Evolutionary conservation across 2,329 filamentous ascomycete genomes (phyloP), one percentile per base, ranked within the genome.

Genomic region (Dactylella cylindrospora): DNA sequence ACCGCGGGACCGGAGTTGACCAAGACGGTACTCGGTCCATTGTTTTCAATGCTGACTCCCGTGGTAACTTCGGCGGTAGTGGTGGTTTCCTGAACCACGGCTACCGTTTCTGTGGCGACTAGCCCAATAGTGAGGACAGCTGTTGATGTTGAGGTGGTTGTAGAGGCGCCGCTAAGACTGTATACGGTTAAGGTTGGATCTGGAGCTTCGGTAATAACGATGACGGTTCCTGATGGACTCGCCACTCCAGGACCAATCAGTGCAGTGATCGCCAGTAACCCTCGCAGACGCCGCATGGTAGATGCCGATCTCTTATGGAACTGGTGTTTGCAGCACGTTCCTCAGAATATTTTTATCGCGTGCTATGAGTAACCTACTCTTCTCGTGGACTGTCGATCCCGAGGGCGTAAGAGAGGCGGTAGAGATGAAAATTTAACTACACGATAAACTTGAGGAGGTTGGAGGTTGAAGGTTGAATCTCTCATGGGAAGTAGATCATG

Each of bases 31-130:
- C 43, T 29, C 3, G 57, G 49, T 12, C 47, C 28, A 15, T 36
- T 39, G 23, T 36, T 49, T 7, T 49, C 49, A 10, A 62, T 36
- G 12, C 43, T 49, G 9, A 38, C 28, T 0, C 29, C 32, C 10
- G 47, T 38, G 10, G 47, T 28, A 32, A 52, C 35, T 7, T 55
- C 51, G 22, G 12, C 41, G 0, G 25, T 3, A 31, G 15, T n/a
- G 3, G 23, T 8, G 4, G 8, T 12, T 12, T 35, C 31, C 2
- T 28, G n/a, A n/a, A n/a, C 22, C n/a, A 47, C 47, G 12, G 26
- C 41, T 25, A 62, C 43, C 6, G 49, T 62, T 23, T 62, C 43
- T n/a, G 43, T 54, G 5, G 57, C 57, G 8, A 38, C 54, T 8
- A 53, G 47, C 9, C 36, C 43, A 7, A 54, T 31, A 1, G 57